A percentile compares a stretch with the other conserved stretches of the same genome.
phyloP scores from a whole-genome alignment of 2,329 filamentous ascomycete genomes.

The Phialophora verrucosa region DNA sequence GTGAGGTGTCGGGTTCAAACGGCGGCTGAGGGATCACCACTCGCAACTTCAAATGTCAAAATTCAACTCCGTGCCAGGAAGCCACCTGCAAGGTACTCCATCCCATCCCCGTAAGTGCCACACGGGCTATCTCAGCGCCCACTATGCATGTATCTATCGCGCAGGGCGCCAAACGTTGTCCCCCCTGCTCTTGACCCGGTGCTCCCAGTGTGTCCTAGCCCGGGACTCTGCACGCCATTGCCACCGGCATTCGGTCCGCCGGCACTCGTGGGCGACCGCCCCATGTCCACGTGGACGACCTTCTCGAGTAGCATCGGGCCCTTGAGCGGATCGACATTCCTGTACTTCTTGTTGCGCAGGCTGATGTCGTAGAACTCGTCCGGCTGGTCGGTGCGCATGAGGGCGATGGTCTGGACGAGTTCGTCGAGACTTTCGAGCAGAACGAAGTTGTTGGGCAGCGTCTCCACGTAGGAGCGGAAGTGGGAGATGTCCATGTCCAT shows the following conservation, averaged over 20 bases:
- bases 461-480: constrained; percentile 83
- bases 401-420: constrained; percentile 85
- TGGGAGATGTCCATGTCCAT: constrained; percentile 84
- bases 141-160: constrained; percentile 39
- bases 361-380: constrained; percentile 96
- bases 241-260: constrained; percentile 15
- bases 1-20: background rate
- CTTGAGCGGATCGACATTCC: constrained; percentile 87
- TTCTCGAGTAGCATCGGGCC: constrained; percentile 92
- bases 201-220: constrained; percentile 43
- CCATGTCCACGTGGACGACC: constrained; percentile 44
- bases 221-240: constrained; percentile 49
- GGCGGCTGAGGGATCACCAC: background rate
- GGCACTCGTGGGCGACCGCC: constrained; percentile 18
- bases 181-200: constrained; percentile 18
- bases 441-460: constrained; percentile 79
- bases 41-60: background rate
- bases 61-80: background rate
- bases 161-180: constrained; percentile 37
- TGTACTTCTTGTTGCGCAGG: constrained; percentile 89
- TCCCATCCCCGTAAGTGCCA: background rate
- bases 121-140: constrained; percentile 10
- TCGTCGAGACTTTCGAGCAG: constrained; percentile 89
- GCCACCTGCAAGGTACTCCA: background rate
- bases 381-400: constrained; percentile 87